Evolutionary conservation across 495 filamentous ascomycete genomes (phyloP).

Genomic region (Aspergillus ellipticus): DNA sequence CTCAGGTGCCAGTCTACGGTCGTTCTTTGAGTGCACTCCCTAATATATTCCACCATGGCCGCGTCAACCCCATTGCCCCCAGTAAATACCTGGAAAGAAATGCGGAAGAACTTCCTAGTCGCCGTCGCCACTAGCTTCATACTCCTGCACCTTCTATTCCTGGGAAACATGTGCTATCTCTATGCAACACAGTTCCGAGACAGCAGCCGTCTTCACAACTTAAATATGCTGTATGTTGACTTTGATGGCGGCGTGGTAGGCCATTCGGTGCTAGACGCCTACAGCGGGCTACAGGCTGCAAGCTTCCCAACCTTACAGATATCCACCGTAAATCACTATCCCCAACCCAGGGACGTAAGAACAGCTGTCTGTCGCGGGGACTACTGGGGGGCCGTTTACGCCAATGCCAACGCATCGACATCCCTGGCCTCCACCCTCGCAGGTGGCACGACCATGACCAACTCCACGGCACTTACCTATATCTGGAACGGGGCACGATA

Average conservation of each 20-base stretch:
- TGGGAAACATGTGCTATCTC: constrained; percentile 33
- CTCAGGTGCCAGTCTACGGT: too few relatives aligned
- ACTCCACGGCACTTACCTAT: constrained; percentile 28
- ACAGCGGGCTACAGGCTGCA: constrained; percentile 24
- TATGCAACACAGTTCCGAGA: constrained; percentile 35
- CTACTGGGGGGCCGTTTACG: constrained; percentile 40
- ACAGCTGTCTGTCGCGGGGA: constrained; percentile 30
- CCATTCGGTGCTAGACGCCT: constrained; percentile 31
- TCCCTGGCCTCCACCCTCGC: constrained; percentile 26
- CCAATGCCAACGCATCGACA: constrained; percentile 23
- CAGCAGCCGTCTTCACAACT: constrained; percentile 22
- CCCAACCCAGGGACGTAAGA: constrained; percentile 18
- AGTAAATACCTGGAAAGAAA: too few relatives aligned
- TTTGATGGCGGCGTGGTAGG: constrained; percentile 44
- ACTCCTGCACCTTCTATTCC: constrained; percentile 24
- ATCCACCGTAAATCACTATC: constrained; percentile 15
- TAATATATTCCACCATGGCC: too few relatives aligned
- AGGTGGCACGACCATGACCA: constrained; percentile 6
- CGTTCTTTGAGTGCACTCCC: too few relatives aligned
- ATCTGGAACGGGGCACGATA: constrained; percentile 48
- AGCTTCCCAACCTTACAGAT: constrained; percentile 31
- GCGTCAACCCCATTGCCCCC: too few relatives aligned
- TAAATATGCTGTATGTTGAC: constrained; percentile 40
- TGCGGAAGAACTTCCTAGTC: too few relatives aligned
- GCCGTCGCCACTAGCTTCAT: background rate